Percentiles rank a stretch among this genome's conserved stretches.
These are phyloP conservation scores for Termitomyces sp. DNA, from an alignment of 768 basidiomycete species.

Conservation along the genomic window DNA sequence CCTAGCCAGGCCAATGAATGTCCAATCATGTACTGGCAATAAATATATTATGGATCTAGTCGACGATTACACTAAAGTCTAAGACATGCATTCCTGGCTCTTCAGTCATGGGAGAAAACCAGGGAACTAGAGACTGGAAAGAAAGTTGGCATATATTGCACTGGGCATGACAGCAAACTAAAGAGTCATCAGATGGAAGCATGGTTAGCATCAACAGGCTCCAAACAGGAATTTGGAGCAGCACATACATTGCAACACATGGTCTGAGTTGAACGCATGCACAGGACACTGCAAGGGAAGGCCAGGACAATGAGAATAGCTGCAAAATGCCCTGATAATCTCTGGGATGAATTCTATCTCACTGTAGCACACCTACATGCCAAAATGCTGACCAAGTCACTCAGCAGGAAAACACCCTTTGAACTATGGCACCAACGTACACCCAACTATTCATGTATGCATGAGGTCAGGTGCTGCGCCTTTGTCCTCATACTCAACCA, in stretches of 20 bases:
- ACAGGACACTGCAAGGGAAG: constrained; percentile 20
- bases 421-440: background rate
- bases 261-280: constrained; percentile 30
- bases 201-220: constrained; percentile 17
- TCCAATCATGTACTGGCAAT: background rate
- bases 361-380: background rate
- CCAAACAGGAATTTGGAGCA: constrained; percentile 9
- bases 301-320: constrained; percentile 24
- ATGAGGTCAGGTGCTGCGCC: background rate
- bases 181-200: constrained; percentile 12
- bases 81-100: constrained; percentile 12
- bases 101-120: no score
- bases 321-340: constrained; percentile 19
- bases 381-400: background rate
- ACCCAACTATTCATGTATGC: background rate
- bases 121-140: constrained; percentile 21
- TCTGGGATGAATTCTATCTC: constrained; percentile 24
- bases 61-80: constrained; percentile 27
- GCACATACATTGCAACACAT: constrained; percentile 26
- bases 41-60: constrained; percentile 30
- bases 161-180: constrained; percentile 1
- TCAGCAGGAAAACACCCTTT: background rate
- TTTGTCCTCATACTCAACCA: background rate
- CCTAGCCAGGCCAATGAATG: no score
- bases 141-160: constrained; percentile 13